These are phyloP conservation scores for Chaetomium fimeti DNA, from an alignment of 495 filamentous ascomycete species.

Conservation along the genomic window DNA sequence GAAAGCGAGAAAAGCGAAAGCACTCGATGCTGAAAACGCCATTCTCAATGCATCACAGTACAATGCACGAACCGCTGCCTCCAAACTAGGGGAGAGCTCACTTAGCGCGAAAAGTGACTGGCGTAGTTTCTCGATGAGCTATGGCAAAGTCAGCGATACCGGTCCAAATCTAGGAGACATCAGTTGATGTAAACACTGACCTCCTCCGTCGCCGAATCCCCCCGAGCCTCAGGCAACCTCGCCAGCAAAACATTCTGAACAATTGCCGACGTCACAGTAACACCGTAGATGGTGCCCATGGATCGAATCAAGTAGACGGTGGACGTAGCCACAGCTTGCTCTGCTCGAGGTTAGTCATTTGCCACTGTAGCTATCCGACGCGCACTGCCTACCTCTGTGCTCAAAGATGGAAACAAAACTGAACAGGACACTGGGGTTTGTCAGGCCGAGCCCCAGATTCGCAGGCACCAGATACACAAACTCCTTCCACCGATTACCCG, in stretches of 20 bases:
- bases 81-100: conserved; percentile 46
- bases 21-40: conserved; percentile 51
- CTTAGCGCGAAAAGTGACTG: conserved; percentile 55
- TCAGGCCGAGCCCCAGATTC: conserved; percentile 62
- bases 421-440: conserved; percentile 62
- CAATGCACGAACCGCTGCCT: conserved; percentile 49
- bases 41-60: conserved; percentile 52
- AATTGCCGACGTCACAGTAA: conserved; percentile 60
- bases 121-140: conserved; percentile 54
- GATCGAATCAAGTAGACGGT: conserved; percentile 64
- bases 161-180: background rate
- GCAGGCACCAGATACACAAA: conserved; percentile 60
- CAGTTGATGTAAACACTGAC: conserved; percentile 19
- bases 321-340: conserved; percentile 64
- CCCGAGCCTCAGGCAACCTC: conserved; percentile 53
- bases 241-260: conserved; percentile 61
- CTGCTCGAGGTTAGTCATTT: conserved; percentile 37
- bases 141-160: background rate
- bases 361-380: background rate
- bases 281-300: conserved; percentile 63
- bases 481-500: conserved; percentile 60
- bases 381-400: conserved; percentile 51
- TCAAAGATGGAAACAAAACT: conserved; percentile 63
- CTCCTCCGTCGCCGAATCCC: conserved; percentile 39
- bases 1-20: conserved; percentile 41